Conservation (phyloP, 2,329 filamentous ascomycete species). For the Mycocentrospora acerina region DNA sequence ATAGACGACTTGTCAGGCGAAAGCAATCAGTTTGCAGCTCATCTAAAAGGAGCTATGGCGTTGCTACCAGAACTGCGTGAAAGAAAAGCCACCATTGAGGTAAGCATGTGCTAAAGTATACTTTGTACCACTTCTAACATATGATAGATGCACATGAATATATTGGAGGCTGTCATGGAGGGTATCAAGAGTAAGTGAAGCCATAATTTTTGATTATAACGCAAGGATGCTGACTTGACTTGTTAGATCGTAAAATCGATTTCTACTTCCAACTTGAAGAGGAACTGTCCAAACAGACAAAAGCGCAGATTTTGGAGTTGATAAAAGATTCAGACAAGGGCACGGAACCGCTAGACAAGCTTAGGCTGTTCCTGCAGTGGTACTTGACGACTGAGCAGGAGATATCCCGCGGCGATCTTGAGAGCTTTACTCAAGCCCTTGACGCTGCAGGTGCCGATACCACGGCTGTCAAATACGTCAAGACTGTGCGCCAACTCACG, state of each 20-base stretch:
- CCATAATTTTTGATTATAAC: not conserved
- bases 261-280: slow-evolving; percentile 97
- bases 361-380: slow-evolving; percentile 96
- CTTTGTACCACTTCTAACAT: slow-evolving; percentile 58
- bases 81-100: slow-evolving; percentile 71
- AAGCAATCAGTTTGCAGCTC: slow-evolving; percentile 83
- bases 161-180: slow-evolving; percentile 73
- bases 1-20: slow-evolving; percentile 93
- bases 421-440: slow-evolving; percentile 82
- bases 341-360: slow-evolving; percentile 80
- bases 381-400: slow-evolving; percentile 85
- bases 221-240: slow-evolving; percentile 3
- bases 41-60: slow-evolving; percentile 94
- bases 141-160: slow-evolving; percentile 89
- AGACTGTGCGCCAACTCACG: slow-evolving; percentile 80
- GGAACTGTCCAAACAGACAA: slow-evolving; percentile 86
- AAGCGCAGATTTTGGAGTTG: slow-evolving; percentile 82
- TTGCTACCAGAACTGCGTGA: slow-evolving; percentile 88
- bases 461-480: slow-evolving; percentile 79
- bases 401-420: slow-evolving; percentile 77
- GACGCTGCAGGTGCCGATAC: slow-evolving; percentile 73
- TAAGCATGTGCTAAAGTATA: not conserved
- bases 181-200: slow-evolving; percentile 68
- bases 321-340: slow-evolving; percentile 82
- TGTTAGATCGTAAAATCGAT: slow-evolving; percentile 77